phyloP scores from a whole-genome alignment of 2,329 filamentous ascomycete species.

The Seiridium cupressi region DNA sequence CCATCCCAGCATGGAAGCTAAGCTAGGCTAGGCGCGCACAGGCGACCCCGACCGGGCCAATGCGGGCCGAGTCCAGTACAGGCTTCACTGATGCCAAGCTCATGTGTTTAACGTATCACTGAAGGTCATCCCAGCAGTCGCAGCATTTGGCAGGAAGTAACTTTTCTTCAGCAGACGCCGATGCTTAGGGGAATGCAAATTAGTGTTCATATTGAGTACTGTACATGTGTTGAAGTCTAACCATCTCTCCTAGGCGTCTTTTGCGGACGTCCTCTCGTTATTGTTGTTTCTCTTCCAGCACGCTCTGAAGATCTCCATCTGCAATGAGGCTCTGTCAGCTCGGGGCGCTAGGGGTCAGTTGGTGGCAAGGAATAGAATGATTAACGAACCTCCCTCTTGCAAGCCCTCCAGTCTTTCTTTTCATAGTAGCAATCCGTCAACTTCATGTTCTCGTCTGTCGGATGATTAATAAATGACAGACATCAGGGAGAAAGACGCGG shows the following conservation, averaged over 20 bases:
- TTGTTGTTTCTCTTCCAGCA: slow-evolving; percentile 94
- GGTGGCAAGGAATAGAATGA: neutral
- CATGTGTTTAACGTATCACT: neutral
- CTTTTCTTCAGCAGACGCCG: too few species aligned
- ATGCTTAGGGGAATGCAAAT: too few species aligned
- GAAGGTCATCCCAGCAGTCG: too few species aligned
- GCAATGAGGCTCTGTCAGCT: neutral
- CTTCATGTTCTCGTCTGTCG: slow-evolving; percentile 78
- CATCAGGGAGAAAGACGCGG: neutral
- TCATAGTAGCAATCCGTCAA: slow-evolving; percentile 96
- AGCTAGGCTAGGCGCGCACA: neutral
- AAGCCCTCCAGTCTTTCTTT: slow-evolving; percentile 92
- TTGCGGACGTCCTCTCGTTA: slow-evolving; percentile 74
- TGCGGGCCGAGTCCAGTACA: neutral
- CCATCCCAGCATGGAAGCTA: neutral
- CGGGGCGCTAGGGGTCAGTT: too few species aligned
- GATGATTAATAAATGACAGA: neutral
- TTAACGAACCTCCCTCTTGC: slow-evolving; percentile 76
- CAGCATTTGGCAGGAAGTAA: too few species aligned
- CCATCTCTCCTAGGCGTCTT: slow-evolving; percentile 50
- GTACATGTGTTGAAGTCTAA: neutral
- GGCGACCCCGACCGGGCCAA: neutral
- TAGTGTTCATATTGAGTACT: too few species aligned
- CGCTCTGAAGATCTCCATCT: slow-evolving; percentile 88
- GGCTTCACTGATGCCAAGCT: neutral